Evolutionary conservation across 768 basidiomycete genomes (phyloP), one percentile per base, ranked within the genome.

Genomic region (Leucocoprinus sp.): DNA sequence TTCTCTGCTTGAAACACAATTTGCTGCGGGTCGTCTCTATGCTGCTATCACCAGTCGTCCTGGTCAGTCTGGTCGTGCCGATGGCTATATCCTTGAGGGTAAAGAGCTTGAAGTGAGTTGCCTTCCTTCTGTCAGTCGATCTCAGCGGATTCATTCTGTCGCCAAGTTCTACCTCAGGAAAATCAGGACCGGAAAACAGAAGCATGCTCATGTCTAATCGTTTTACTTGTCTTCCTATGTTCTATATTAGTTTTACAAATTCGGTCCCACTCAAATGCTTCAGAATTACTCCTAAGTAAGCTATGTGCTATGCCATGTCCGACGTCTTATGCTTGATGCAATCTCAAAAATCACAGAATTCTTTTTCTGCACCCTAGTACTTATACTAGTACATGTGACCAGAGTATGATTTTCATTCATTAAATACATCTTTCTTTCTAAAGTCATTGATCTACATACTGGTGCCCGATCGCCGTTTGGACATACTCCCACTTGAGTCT

Each of bases 1-100:
- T 63, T 68, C 80, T 45, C 73, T 93, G 41, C 78, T 98, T 53
- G 93, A 95, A 67, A 59, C 74, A 36, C 93, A 95, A 61, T 96
- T 97, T 60, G 75, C 80, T 57, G 89, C 93, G 62, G 93, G 96
- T 66, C 93, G 96, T 66, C 78, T 99, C 52, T 93, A 97, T 63
- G 96, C 96, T 53, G 60, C 73, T 57, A 85, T 99, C 66, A 82
- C 92, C 49, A 93, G 90, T 65, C 83, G 96, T 65, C 96, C 96
- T 46, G 96, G 96, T 31, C 96, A 99, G 67, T 87, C 82, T 45
- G 96, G 96, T 22, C 92, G 96, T 54, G 82, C 86, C 47, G 96
- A 99, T 65, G 96, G 96, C 42, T 97, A 98, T 70, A 73, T 99
- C 52, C 80, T 99, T 43, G 96, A 99, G 75, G 96, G 96, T 61